Evolutionary conservation across 805 yeast species (phyloP).

Genomic region (Candida gorgasii): DNA sequence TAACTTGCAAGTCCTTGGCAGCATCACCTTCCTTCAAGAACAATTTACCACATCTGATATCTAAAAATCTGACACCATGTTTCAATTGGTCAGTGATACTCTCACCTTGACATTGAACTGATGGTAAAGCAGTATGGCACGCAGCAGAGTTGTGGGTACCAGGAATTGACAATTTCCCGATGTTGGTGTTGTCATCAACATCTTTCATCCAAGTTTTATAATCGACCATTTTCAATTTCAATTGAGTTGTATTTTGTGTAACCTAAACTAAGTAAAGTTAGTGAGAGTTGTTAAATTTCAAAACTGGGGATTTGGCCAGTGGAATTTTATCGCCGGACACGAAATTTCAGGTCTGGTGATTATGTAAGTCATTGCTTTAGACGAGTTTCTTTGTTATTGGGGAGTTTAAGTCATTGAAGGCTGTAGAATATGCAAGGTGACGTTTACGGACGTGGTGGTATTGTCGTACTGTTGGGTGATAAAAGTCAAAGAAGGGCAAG

Average conservation of each 20-base stretch:
- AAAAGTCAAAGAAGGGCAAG: too few species aligned
- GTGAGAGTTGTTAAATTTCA: not conserved
- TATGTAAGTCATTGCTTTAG: conserved; percentile 2
- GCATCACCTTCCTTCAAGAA: conserved; percentile 52
- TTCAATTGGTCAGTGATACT: conserved; percentile 60
- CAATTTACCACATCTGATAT: conserved; percentile 62
- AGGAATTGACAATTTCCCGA: conserved; percentile 63
- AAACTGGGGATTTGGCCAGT: conserved; percentile 6
- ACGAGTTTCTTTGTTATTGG: too few species aligned
- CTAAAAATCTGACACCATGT: conserved; percentile 76
- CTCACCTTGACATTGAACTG: conserved; percentile 74
- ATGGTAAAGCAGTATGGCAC: conserved; percentile 66
- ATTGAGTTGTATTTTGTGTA: conserved; percentile 1
- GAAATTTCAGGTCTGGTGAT: conserved; percentile 6
- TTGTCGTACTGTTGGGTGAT: too few species aligned
- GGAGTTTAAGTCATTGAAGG: too few species aligned
- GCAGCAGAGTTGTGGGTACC: conserved; percentile 90
- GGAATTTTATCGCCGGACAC: conserved; percentile 6
- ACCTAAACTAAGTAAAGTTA: too few species aligned
- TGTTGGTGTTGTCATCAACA: conserved; percentile 49
- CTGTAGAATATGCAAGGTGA: too few species aligned
- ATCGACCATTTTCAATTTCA: conserved; percentile 32
- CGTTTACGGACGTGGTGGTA: too few species aligned
- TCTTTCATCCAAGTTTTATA: conserved; percentile 55
- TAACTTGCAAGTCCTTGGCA: conserved; percentile 59